Percentiles rank a stretch among this genome's conserved stretches.
Conservation (phyloP, 345 rosid genomes). For the Conringia planisiliqua region DNA sequence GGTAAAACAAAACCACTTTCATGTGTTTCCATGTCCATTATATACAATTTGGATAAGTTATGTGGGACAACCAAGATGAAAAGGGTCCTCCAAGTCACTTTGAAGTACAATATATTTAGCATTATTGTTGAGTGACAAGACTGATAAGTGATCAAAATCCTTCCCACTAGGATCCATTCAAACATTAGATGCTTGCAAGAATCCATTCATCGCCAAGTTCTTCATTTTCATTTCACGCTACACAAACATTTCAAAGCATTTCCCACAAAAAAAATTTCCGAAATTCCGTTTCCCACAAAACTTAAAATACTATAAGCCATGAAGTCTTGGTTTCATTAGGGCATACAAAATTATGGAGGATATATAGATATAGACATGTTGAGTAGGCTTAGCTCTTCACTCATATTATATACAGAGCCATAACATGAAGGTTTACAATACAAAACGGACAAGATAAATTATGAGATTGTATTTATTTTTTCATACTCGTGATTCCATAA, state of each 20-base stretch:
- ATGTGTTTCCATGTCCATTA: not conserved
- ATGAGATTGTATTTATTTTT: not conserved
- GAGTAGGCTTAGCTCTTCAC: too few species aligned
- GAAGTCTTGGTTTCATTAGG: too few species aligned
- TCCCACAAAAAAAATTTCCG: too few species aligned
- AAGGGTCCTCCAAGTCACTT: not conserved
- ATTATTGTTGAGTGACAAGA: not conserved
- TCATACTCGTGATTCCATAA: not conserved
- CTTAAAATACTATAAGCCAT: too few species aligned
- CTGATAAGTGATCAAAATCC: not conserved
- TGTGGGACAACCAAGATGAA: not conserved
- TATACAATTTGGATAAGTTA: too few species aligned
- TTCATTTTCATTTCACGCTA: not conserved
- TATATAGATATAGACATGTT: too few species aligned
- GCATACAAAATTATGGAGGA: too few species aligned
- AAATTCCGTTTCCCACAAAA: too few species aligned
- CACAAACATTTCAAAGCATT: too few species aligned
- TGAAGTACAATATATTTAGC: not conserved
- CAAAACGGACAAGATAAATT: not conserved
- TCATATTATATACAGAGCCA: not conserved
- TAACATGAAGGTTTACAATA: not conserved
- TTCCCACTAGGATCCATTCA: not conserved
- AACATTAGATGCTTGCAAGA: not conserved
- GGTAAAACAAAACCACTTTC: not conserved
- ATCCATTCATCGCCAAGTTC: not conserved